Percentiles rank a stretch among this genome's conserved stretches.
phyloP scores from a whole-genome alignment of 1,139 yeast genomes.

The Hemisphaericaspora lyxosophila region DNA sequence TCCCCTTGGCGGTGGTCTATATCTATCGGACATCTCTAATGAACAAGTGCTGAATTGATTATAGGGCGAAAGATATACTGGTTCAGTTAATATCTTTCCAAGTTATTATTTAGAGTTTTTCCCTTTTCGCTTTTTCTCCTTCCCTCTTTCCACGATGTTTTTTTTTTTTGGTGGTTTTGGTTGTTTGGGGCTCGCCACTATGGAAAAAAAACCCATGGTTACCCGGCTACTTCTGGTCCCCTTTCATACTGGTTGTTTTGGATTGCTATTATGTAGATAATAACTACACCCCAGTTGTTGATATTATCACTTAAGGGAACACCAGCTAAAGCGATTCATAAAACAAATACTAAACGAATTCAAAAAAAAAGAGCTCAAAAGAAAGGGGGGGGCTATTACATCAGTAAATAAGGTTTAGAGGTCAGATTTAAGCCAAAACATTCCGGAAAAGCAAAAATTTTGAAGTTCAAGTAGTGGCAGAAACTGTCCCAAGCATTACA shows the following conservation, averaged over 20 bases:
- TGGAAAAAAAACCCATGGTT: neutral
- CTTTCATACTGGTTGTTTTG: too few species aligned
- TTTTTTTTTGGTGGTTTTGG: neutral
- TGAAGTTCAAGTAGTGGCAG: too few species aligned
- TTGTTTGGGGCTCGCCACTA: too few species aligned
- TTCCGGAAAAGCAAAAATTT: too few species aligned
- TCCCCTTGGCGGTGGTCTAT: slow-evolving; percentile 28
- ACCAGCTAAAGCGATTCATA: neutral
- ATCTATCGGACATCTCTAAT: slow-evolving; percentile 45
- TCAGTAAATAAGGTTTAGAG: too few species aligned
- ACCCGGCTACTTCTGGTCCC: neutral
- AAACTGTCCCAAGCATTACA: too few species aligned
- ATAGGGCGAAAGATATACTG: neutral
- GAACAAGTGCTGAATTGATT: too few species aligned
- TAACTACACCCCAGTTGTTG: too few species aligned
- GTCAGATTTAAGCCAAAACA: too few species aligned
- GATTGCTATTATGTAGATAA: too few species aligned
- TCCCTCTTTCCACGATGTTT: neutral
- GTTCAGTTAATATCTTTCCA: neutral
- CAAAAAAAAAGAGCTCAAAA: neutral
- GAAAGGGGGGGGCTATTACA: too few species aligned
- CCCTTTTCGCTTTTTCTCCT: neutral
- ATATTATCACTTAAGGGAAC: neutral
- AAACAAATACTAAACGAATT: neutral
- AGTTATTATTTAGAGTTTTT: neutral